These are phyloP conservation scores for Penicillium sp. DNA, from an alignment of 2,329 filamentous ascomycete genomes.

Conservation along the genomic window DNA sequence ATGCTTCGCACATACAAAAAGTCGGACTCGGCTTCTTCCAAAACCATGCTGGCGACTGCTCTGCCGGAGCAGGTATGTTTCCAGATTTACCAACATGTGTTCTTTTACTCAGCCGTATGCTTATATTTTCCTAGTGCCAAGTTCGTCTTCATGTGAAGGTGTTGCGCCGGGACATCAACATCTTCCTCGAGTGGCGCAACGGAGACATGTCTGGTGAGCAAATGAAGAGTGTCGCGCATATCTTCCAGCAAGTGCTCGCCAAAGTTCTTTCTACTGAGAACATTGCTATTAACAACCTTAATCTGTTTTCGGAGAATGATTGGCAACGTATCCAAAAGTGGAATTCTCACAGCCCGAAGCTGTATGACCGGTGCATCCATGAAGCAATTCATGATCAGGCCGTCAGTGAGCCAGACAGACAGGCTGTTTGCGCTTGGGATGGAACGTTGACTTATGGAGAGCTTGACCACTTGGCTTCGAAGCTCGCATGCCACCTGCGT, in stretches of 20 bases:
- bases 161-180: conserved; percentile 33
- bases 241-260: conserved; percentile 55
- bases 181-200: conserved; percentile 42
- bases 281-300: conserved; percentile 46
- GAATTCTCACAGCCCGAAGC: conserved; percentile 47
- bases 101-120: neutral
- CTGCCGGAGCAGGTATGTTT: conserved; percentile 36
- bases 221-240: conserved; percentile 50
- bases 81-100: neutral
- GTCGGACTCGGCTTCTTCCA: conserved; percentile 16
- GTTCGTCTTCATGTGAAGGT: conserved; percentile 39
- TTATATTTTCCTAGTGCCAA: conserved; percentile 29
- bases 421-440: conserved; percentile 43
- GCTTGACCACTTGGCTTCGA: conserved; percentile 39
- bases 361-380: conserved; percentile 42
- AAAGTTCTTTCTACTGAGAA: conserved; percentile 47
- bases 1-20: conserved; percentile 35
- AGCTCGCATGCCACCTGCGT: conserved; percentile 37
- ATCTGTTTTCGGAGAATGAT: conserved; percentile 58
- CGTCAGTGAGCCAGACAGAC: conserved; percentile 33
- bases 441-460: conserved; percentile 39
- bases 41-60: conserved; percentile 27
- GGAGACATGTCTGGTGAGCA: conserved; percentile 38
- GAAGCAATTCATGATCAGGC: conserved; percentile 38
- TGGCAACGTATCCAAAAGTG: conserved; percentile 56